Percentiles rank a stretch among this genome's conserved stretches.
These are phyloP conservation scores for Leishmania gerbilli DNA, from an alignment of 208 protist genomes.

Conservation along the genomic window DNA sequence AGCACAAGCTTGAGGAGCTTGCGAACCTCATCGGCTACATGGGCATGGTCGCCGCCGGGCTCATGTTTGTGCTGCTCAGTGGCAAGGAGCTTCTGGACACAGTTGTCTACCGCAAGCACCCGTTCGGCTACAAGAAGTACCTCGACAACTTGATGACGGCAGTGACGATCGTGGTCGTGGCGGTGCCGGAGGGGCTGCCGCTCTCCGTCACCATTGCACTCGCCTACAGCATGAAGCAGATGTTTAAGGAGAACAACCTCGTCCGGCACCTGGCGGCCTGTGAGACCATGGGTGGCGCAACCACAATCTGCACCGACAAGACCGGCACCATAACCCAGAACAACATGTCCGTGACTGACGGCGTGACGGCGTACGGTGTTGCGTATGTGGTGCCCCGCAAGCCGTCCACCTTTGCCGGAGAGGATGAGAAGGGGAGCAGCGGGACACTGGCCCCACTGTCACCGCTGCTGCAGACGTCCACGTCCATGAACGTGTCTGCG, in stretches of 20 bases:
- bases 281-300: constrained; percentile 97
- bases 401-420: background rate
- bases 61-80: constrained; percentile 75
- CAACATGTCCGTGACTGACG: constrained; percentile 86
- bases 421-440: constrained; percentile 7
- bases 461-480: background rate
- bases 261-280: constrained; percentile 96
- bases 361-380: constrained; percentile 33
- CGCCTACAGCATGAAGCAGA: constrained; percentile 95
- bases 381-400: constrained; percentile 15
- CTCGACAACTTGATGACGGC: constrained; percentile 89
- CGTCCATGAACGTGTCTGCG: constrained; percentile 10
- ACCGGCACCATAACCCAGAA: constrained; percentile 96
- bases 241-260: constrained; percentile 95
- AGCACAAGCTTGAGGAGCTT: constrained; percentile 82
- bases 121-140: constrained; percentile 68
- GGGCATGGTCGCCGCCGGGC: constrained; percentile 69
- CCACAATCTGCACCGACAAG: constrained; percentile 95
- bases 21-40: constrained; percentile 88
- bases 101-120: constrained; percentile 28
- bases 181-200: constrained; percentile 97
- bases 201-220: constrained; percentile 98
- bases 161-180: constrained; percentile 97
- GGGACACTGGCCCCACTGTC: background rate
- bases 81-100: constrained; percentile 67